phyloP scores from a whole-genome alignment of 805 yeast species.

The Saccharomycopsis sp. region DNA sequence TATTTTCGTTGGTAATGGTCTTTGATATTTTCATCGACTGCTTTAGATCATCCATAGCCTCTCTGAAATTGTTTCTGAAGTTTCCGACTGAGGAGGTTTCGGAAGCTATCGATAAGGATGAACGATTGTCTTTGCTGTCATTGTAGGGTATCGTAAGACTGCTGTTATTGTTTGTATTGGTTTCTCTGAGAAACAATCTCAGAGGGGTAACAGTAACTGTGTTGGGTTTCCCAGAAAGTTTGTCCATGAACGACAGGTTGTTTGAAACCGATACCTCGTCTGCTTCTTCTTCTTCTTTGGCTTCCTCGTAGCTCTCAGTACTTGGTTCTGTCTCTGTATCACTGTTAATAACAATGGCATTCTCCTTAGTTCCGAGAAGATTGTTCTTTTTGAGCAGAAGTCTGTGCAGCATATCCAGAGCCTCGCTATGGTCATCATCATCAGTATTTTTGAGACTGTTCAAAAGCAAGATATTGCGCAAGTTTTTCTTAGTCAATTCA shows the following conservation, averaged over 20 bases:
- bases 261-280: neutral
- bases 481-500: conserved; percentile 8
- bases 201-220: neutral
- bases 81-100: neutral
- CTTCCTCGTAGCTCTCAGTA: neutral
- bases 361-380: neutral
- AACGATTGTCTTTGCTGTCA: neutral
- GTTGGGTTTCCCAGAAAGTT: neutral
- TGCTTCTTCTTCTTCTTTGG: neutral
- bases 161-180: neutral
- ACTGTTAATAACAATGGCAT: conserved; percentile 6
- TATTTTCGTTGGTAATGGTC: neutral
- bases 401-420: neutral
- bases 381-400: neutral
- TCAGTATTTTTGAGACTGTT: neutral
- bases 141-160: neutral
- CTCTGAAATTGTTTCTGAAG: conserved; percentile 1
- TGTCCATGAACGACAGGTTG: neutral
- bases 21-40: neutral
- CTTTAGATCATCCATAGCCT: conserved; percentile 5
- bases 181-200: neutral
- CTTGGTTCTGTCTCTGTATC: neutral
- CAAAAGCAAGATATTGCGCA: conserved; percentile 1
- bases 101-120: neutral
- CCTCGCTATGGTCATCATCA: neutral